Evolutionary conservation across 73 alveolate genomes (phyloP), one percentile per base, ranked within the genome.

Genomic region (Durusdinium trenchii): DNA sequence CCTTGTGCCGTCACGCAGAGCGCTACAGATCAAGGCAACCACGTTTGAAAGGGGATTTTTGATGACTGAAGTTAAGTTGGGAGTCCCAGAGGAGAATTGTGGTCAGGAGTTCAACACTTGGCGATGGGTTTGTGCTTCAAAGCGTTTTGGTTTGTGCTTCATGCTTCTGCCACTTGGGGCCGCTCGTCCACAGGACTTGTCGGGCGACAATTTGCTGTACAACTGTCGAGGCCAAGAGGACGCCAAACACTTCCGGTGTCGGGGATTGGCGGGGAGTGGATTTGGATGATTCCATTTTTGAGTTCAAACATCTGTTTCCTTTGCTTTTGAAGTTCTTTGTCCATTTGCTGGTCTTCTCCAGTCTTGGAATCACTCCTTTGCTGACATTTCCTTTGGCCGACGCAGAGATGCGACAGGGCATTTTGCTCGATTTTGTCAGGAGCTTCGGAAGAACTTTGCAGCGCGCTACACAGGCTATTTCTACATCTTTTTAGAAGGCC

Each of bases 151-250:
- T 14, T 32, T 45, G 9, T 32, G 3, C 32, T 12, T 32, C 26
- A 3, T 32, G 83, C 50, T 36, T 6, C 54, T 5, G 12, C 50
- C 18, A 47, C 36, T 79, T 43, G 62, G 64, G 9, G 9, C 64
- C 20, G 64, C 28, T 54, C 64, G 64, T 20, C 28, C 20, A 9
- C 62, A 47, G 54, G 96, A 89, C 69, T 38, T 61, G 42, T 32
- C 23, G 69, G 86, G 83, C 6, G 85, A 64, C 20, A 47, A 78
- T 23, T 52, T 46, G 35, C 43, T 45, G 86, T 89, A 16, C 42
- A 40, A 50, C 51, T 89, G 96, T 86, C 76, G 96, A 14, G 96
- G 96, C 42, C 96, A 89, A 69, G 96, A 89, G 64, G 96, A 32
- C n/a, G 84, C 52, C 18, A 23, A 23, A 32, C 73, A 60, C 0